A percentile compares a stretch with the other conserved stretches of the same genome.
phyloP scores from a whole-genome alignment of 495 filamentous ascomycete species.

The Xylaria venustula region DNA sequence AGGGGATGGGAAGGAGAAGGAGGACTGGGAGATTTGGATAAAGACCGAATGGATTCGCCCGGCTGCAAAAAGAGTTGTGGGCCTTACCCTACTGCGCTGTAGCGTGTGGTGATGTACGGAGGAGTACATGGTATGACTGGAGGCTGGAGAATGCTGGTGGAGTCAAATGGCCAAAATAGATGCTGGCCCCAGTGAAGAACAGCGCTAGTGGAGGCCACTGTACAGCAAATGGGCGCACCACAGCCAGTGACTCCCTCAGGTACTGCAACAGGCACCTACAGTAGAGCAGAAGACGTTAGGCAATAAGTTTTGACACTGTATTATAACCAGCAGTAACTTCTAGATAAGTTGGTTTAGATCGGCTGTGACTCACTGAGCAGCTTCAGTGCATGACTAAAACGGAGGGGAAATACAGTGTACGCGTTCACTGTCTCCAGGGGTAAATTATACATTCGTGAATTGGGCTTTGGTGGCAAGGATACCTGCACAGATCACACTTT shows the following conservation, averaged over 20 bases:
- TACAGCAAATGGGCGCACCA: background rate
- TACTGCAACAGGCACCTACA: background rate
- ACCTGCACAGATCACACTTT: background rate
- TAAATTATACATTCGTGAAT: background rate
- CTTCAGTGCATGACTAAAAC: too few relatives aligned
- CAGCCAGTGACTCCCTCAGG: background rate
- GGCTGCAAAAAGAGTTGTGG: too few relatives aligned
- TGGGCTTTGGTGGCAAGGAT: background rate
- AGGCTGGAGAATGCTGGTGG: background rate
- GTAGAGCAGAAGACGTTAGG: background rate
- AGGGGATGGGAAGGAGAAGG: conserved; percentile 33
- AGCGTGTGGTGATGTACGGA: background rate
- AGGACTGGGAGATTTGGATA: conserved; percentile 17
- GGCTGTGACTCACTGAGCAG: too few relatives aligned
- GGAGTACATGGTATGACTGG: background rate
- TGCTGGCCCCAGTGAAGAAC: conserved; percentile 2
- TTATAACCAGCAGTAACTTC: background rate
- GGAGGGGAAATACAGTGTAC: background rate
- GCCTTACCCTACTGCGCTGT: too few relatives aligned
- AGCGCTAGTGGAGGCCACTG: conserved; percentile 1
- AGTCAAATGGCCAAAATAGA: conserved; percentile 3
- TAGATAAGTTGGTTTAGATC: background rate
- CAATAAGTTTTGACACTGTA: background rate
- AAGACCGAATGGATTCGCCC: conserved; percentile 7
- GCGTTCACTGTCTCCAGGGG: background rate